Evolutionary conservation across 1,284 basidiomycete genomes (phyloP), one percentile per base, ranked within the genome.

Genomic region (Butyriboletus appendiculatus): DNA sequence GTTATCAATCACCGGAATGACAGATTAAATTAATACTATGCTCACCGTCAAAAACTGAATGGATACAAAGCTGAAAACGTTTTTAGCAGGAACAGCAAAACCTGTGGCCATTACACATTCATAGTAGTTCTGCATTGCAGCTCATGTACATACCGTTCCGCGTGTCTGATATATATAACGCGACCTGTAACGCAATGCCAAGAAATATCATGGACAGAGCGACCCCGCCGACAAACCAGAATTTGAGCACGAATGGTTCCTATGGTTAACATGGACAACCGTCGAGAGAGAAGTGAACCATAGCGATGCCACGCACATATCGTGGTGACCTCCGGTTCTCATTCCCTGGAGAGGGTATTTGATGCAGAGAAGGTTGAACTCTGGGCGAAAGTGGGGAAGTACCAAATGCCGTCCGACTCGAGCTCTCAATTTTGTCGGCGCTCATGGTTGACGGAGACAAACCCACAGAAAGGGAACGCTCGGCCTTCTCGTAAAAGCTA

Each of bases 1-100:
- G 46, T 48, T 4, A 32, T 51, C 15, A 56, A 50, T 53, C 14
- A 52, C 39, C 11, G 10, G n/a, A 22, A 40, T 33, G 10, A 26
- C 33, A n/a, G 34, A 50, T 8, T 12, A 9, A 50, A 24, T 18
- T n/a, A n/a, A n/a, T n/a, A 28, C 4, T 14, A 20, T 15, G 68
- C 78, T 58, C 62, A 85, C 84, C 32, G 81, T 76, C 20, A 86
- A 65, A 62, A 84, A 83, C 53, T 84, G 80, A 12, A 71, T 71
- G 18, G 81, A 82, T 5, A 76, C 74, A 41, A 80, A 69, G 18
- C 70, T 64, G 52, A 86, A 75, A 1, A 77, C 70, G 54, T 83
- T 86, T 45, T 71, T 69, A 30, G 67, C 42, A 3, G 81, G 78
- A 15, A 86, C 81, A 40, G 55, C 33, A 57, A 82, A 86, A 18